Conservation (phyloP, 106 monocot genomes). For the Cymbidium sinense region DNA sequence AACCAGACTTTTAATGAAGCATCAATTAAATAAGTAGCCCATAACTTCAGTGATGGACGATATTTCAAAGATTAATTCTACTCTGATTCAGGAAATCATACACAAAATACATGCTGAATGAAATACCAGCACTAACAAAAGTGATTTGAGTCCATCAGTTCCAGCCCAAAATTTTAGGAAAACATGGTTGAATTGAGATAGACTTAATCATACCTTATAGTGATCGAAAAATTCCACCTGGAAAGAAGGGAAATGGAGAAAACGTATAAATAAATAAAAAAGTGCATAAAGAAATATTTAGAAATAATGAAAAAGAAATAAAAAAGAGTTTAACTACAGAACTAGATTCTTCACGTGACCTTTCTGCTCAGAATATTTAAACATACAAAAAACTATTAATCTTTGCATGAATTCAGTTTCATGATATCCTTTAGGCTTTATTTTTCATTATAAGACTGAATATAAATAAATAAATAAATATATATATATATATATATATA, state of each 20-base stretch:
- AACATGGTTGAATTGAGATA: not conserved
- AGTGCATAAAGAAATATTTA: not conserved
- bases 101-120: not conserved
- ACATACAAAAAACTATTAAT: not conserved
- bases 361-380: not conserved
- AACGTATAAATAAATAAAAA: not conserved
- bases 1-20: not conserved
- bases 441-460: too few relatives aligned
- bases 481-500: too few relatives aligned
- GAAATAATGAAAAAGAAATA: not conserved
- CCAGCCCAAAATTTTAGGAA: not conserved
- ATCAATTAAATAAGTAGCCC: not conserved
- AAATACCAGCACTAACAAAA: not conserved
- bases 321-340: not conserved
- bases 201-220: conserved; percentile 59
- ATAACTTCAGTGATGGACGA: not conserved
- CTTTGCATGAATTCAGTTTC: not conserved
- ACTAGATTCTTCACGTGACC: too few relatives aligned
- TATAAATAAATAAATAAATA: too few relatives aligned
- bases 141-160: not conserved
- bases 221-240: conserved; percentile 97
- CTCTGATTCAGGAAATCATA: not conserved
- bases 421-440: not conserved
- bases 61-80: not conserved
- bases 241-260: conserved; percentile 17